Conservation (phyloP, 805 yeast genomes). For the Yarrowia hollandica region DNA sequence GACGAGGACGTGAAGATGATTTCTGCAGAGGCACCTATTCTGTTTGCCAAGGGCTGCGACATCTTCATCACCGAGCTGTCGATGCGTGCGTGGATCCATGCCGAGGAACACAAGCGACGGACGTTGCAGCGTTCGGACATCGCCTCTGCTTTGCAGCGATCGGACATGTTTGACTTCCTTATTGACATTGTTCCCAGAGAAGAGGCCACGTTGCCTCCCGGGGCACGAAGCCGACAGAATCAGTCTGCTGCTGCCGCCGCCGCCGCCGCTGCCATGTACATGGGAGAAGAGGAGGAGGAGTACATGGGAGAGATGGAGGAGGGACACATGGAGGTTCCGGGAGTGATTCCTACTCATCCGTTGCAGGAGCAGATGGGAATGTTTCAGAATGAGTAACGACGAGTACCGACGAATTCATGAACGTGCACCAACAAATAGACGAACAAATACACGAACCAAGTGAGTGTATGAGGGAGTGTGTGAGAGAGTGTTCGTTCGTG, state of each 20-base stretch:
- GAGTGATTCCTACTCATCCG: conserved; percentile 12
- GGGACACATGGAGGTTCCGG: conserved; percentile 18
- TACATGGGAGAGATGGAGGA: conserved; percentile 8
- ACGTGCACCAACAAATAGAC: too few relatives aligned
- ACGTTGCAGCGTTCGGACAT: conserved; percentile 93
- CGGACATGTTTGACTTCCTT: conserved; percentile 96
- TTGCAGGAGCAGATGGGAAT: conserved; percentile 27
- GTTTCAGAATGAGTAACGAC: conserved; percentile 22
- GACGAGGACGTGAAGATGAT: conserved; percentile 98
- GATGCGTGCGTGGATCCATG: conserved; percentile 99
- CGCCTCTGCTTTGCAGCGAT: conserved; percentile 89
- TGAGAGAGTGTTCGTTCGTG: too few relatives aligned
- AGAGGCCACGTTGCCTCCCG: conserved; percentile 49
- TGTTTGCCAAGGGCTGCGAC: conserved; percentile 98
- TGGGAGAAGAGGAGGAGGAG: conserved; percentile 26
- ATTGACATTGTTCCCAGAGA: conserved; percentile 96
- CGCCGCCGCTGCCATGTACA: conserved; percentile 19
- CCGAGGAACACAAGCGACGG: conserved; percentile 92
- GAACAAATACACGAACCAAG: too few relatives aligned
- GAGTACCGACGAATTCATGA: too few relatives aligned
- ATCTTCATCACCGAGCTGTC: conserved; percentile 94
- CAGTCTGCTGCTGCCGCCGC: conserved; percentile 10
- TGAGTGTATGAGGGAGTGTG: too few relatives aligned
- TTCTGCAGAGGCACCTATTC: conserved; percentile 95
- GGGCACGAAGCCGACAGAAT: conserved; percentile 8